A percentile compares a stretch with the other conserved stretches of the same genome.
phyloP scores from a whole-genome alignment of 352 stramenopile species.

The Phytophthora citrophthora region DNA sequence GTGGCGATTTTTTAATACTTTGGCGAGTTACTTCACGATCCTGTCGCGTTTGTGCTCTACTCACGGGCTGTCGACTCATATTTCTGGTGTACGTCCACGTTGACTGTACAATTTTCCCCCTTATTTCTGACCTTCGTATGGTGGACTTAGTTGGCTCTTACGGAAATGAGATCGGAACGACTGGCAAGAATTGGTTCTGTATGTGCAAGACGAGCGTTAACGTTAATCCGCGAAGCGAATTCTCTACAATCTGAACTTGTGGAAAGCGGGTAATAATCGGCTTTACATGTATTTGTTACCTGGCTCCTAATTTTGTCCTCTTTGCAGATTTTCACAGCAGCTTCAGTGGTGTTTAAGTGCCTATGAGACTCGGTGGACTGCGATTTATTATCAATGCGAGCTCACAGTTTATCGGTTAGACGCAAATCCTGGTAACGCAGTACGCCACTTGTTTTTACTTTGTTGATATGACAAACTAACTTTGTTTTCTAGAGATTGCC shows the following conservation, averaged over 20 bases:
- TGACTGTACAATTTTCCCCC: not conserved
- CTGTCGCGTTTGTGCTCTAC: slow-evolving; percentile 33
- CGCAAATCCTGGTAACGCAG: slow-evolving; percentile 46
- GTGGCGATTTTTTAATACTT: slow-evolving; percentile 29
- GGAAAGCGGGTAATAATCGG: slow-evolving; percentile 23
- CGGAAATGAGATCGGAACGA: slow-evolving; percentile 46
- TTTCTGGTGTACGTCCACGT: slow-evolving; percentile 29
- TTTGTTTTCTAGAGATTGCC: slow-evolving; percentile 36
- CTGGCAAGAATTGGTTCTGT: slow-evolving; percentile 43
- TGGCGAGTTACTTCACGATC: not conserved
- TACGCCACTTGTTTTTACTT: no score
- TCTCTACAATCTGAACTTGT: slow-evolving; percentile 6
- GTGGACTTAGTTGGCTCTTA: slow-evolving; percentile 41
- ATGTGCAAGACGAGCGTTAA: slow-evolving; percentile 46
- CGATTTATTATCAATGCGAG: slow-evolving; percentile 53
- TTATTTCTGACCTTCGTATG: not conserved
- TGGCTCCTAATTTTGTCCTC: not conserved
- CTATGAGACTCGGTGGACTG: slow-evolving; percentile 57
- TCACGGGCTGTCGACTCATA: slow-evolving; percentile 38
- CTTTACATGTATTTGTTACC: no score
- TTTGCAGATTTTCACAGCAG: slow-evolving; percentile 43
- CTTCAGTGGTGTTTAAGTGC: slow-evolving; percentile 43
- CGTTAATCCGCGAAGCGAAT: slow-evolving; percentile 20
- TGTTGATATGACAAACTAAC: not conserved
- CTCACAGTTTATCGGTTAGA: slow-evolving; percentile 55